A percentile compares a stretch with the other conserved stretches of the same genome.
Evolutionary conservation across 202 grass and related monocot genomes (phyloP).

Genomic region (Hordeum pubiflorum): DNA sequence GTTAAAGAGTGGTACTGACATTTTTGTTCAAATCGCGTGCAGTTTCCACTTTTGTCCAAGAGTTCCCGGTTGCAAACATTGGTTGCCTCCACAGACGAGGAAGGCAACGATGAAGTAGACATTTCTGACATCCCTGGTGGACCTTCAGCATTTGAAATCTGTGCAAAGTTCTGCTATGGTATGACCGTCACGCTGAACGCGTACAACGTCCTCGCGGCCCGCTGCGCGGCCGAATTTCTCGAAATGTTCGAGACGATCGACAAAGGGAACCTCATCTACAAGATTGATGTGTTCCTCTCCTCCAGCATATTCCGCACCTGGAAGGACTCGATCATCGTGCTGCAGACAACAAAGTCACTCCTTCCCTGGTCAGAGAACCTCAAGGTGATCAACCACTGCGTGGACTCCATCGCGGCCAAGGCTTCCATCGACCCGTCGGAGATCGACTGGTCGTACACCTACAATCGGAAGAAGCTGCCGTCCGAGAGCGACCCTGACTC

Average conservation of each 20-base stretch:
- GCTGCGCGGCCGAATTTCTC: slow-evolving; percentile 84
- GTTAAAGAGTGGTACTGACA: not conserved
- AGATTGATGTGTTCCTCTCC: slow-evolving; percentile 83
- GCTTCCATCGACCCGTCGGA: slow-evolving; percentile 68
- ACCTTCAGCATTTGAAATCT: slow-evolving; percentile 81
- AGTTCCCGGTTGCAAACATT: slow-evolving; percentile 73
- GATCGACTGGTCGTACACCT: slow-evolving; percentile 95
- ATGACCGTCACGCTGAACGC: slow-evolving; percentile 92
- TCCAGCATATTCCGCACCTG: slow-evolving; percentile 74
- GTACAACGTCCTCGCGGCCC: slow-evolving; percentile 79
- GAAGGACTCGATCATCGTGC: slow-evolving; percentile 92
- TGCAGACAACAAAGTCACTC: slow-evolving; percentile 67
- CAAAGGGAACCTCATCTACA: slow-evolving; percentile 96
- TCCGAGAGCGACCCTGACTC: slow-evolving; percentile 54
- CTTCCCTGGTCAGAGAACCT: slow-evolving; percentile 66
- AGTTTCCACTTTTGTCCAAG: slow-evolving; percentile 97
- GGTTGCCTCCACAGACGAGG: slow-evolving; percentile 52
- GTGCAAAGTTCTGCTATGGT: slow-evolving; percentile 91
- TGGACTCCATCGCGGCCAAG: slow-evolving; percentile 64
- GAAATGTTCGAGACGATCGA: slow-evolving; percentile 83
- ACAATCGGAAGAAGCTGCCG: slow-evolving; percentile 75
- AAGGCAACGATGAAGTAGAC: slow-evolving; percentile 65
- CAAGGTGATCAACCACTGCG: slow-evolving; percentile 66
- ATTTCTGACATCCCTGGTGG: slow-evolving; percentile 80
- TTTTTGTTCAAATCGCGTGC: slow-evolving; percentile 22